Evolutionary conservation across 179 eudicot species (phyloP).

Genomic region (Monotropa hypopitys): DNA sequence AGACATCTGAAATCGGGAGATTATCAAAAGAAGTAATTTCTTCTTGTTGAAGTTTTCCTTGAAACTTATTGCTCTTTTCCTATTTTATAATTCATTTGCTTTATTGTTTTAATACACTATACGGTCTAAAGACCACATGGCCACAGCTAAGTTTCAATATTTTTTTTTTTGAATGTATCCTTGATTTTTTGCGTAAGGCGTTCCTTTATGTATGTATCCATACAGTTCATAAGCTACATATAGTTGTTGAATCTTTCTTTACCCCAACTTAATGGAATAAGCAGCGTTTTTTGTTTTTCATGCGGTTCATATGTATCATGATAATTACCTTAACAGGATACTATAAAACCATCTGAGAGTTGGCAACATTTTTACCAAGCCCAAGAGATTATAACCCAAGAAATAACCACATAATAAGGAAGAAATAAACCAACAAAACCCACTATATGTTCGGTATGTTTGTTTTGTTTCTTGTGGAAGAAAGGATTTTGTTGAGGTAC

Average conservation of each 20-base stretch:
- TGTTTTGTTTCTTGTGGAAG: neutral
- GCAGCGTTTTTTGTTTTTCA: neutral
- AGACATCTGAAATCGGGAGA: constrained; percentile 57
- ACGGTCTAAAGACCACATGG: no score
- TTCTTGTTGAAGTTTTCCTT: constrained; percentile 5
- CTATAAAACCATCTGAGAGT: neutral
- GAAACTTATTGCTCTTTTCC: neutral
- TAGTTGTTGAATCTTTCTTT: neutral
- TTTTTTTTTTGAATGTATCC: neutral
- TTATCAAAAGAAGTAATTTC: constrained; percentile 54
- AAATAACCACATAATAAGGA: neutral
- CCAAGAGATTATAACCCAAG: neutral
- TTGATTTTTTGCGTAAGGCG: neutral
- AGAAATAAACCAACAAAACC: neutral
- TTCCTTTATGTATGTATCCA: neutral
- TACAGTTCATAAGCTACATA: neutral
- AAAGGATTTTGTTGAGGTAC: neutral
- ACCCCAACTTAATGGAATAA: neutral
- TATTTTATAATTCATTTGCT: neutral
- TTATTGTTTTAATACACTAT: neutral
- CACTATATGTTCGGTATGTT: neutral
- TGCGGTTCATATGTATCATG: neutral
- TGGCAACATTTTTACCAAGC: neutral
- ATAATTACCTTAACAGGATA: neutral
- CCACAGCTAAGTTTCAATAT: neutral